Percentiles rank a stretch among this genome's conserved stretches.
Conservation (phyloP, 177 flowering plant species). For the Vitis hybrid region DNA sequence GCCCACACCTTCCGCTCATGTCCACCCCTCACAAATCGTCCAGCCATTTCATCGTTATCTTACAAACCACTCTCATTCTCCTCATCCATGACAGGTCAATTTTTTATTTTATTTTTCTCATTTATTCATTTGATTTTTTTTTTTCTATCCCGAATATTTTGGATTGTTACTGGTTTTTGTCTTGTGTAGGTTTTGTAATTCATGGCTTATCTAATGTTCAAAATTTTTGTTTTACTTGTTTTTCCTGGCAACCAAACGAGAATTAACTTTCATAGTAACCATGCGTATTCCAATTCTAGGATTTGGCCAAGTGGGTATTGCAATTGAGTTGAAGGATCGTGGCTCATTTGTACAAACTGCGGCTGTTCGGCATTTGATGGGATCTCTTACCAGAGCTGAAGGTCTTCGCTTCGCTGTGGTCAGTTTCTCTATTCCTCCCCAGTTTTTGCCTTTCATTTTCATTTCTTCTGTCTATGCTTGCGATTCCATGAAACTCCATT, state of each 20-base stretch:
- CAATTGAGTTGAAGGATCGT: conserved; percentile 15
- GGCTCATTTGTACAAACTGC: conserved; percentile 32
- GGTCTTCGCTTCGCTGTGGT: conserved; percentile 90
- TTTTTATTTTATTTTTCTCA: background rate
- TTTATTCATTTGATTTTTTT: background rate
- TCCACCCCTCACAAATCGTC: background rate
- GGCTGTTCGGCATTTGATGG: conserved; percentile 68
- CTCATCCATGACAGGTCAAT: conserved; percentile 5
- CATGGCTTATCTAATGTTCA: too few species aligned
- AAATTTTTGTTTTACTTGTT: too few species aligned
- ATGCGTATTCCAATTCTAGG: too few species aligned
- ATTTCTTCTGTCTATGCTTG: background rate
- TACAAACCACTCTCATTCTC: conserved; percentile 11
- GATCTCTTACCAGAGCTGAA: conserved; percentile 53
- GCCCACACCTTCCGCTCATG: too few species aligned
- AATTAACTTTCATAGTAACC: too few species aligned
- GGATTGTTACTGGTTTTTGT: background rate
- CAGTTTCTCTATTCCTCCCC: conserved; percentile 12
- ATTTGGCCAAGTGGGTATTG: background rate
- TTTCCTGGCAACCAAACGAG: too few species aligned
- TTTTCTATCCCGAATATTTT: background rate
- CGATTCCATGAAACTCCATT: too few species aligned
- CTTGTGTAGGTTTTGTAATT: too few species aligned
- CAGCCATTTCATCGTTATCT: too few species aligned
- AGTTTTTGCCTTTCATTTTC: background rate